phyloP scores from a whole-genome alignment of 768 basidiomycete species.

The Lentinula detonsa region DNA sequence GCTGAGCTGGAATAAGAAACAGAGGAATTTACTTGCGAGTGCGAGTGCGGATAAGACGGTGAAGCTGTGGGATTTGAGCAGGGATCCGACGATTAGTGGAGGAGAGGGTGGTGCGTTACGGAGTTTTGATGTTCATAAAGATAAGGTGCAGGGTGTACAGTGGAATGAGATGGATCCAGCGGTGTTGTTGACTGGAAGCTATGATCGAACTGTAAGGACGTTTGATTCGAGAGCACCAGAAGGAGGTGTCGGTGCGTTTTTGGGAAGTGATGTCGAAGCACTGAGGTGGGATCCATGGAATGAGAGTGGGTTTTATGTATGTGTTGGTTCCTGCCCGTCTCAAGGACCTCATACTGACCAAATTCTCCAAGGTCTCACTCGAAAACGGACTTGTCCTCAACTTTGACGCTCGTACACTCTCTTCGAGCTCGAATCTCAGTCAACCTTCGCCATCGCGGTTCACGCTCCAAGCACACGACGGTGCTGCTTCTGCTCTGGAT shows the following conservation, averaged over 20 bases:
- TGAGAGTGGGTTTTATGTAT: slow-evolving; percentile 76
- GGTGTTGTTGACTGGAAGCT: slow-evolving; percentile 88
- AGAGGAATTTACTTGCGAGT: slow-evolving; percentile 87
- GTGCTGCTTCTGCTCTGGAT: slow-evolving; percentile 83
- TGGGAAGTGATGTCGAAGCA: slow-evolving; percentile 92
- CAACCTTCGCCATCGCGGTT: slow-evolving; percentile 68
- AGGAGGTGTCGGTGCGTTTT: slow-evolving; percentile 73
- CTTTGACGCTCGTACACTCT: slow-evolving; percentile 83
- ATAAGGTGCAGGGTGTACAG: slow-evolving; percentile 94
- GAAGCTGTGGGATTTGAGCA: slow-evolving; percentile 93
- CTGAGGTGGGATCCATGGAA: slow-evolving; percentile 97
- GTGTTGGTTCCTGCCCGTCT: slow-evolving; percentile 16
- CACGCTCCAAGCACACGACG: slow-evolving; percentile 91
- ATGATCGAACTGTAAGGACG: slow-evolving; percentile 90
- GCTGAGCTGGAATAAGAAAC: slow-evolving; percentile 86
- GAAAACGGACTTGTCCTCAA: slow-evolving; percentile 93
- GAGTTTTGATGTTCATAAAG: slow-evolving; percentile 81
- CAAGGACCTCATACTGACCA: too few species aligned
- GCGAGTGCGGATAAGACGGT: slow-evolving; percentile 94
- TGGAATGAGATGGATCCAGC: slow-evolving; percentile 91
- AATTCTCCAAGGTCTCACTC: slow-evolving; percentile 64
- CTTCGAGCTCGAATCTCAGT: slow-evolving; percentile 48
- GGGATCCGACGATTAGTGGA: slow-evolving; percentile 45
- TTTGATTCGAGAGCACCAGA: slow-evolving; percentile 88
- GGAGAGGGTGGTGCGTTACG: slow-evolving; percentile 65